Conservation (phyloP, 2,329 filamentous ascomycete species). For the Penicillium sp. region DNA sequence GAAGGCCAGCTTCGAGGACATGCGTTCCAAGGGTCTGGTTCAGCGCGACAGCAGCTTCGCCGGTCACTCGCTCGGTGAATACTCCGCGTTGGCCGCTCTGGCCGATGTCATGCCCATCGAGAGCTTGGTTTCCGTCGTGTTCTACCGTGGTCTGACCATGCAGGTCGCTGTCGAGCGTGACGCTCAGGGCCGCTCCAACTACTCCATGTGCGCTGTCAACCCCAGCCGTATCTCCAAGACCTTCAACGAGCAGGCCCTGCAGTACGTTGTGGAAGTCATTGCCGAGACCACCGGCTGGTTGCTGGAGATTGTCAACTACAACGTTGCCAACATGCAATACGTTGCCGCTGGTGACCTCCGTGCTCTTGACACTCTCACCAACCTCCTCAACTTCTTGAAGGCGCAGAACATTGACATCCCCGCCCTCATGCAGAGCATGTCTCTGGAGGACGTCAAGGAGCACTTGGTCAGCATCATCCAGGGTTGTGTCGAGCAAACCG, state of each 20-base stretch:
- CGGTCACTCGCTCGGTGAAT: slow-evolving; percentile 96
- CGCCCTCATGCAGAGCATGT: slow-evolving; percentile 80
- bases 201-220: slow-evolving; percentile 96
- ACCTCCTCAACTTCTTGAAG: slow-evolving; percentile 94
- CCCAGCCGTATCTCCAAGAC: slow-evolving; percentile 97
- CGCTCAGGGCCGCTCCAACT: slow-evolving; percentile 11
- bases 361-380: slow-evolving; percentile 66
- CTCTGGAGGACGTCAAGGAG: slow-evolving; percentile 85
- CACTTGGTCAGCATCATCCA: slow-evolving; percentile 90
- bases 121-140: slow-evolving; percentile 95
- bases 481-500: slow-evolving; percentile 81
- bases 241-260: slow-evolving; percentile 95
- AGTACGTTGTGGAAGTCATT: slow-evolving; percentile 96
- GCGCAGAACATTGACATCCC: slow-evolving; percentile 97
- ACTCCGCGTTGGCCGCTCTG: slow-evolving; percentile 91
- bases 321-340: slow-evolving; percentile 71
- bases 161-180: slow-evolving; percentile 12
- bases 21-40: slow-evolving; percentile 95
- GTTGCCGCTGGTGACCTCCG: slow-evolving; percentile 68
- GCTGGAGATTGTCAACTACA: slow-evolving; percentile 97
- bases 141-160: slow-evolving; percentile 72
- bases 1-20: slow-evolving; percentile 99
- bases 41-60: slow-evolving; percentile 96
- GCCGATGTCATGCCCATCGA: slow-evolving; percentile 99
- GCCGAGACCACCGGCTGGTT: slow-evolving; percentile 93